These are phyloP conservation scores for Zasmidium cellare DNA, from an alignment of 2,329 filamentous ascomycete genomes.

Conservation along the genomic window DNA sequence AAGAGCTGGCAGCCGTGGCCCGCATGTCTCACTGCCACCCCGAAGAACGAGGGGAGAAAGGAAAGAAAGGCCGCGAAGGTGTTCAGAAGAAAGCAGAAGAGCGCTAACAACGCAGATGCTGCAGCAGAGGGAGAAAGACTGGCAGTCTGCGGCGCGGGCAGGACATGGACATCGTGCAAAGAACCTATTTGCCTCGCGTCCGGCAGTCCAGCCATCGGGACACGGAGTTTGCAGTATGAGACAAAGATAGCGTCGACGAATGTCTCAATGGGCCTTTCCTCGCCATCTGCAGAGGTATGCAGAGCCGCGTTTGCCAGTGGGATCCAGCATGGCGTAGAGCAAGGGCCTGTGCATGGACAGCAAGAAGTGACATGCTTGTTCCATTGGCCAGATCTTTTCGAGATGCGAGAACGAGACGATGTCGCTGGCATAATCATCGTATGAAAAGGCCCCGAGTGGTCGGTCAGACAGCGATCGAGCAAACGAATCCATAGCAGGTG, in stretches of 20 bases:
- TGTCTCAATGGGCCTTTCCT: background rate
- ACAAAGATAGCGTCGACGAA: background rate
- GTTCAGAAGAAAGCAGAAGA: conserved; percentile 1
- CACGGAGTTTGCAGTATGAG: background rate
- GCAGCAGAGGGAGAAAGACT: background rate
- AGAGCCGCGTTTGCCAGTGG: conserved; percentile 1
- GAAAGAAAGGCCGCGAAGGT: background rate
- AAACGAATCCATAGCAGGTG: background rate
- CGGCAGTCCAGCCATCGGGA: conserved; percentile 3
- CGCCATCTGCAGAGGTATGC: background rate
- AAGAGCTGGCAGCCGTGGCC: conserved; percentile 9
- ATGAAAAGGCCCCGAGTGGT: background rate
- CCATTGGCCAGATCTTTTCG: background rate
- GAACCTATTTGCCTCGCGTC: conserved; percentile 8
- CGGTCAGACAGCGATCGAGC: background rate
- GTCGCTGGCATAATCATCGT: background rate
- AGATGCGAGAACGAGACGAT: background rate
- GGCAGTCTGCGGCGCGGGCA: background rate
- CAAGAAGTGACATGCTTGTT: background rate
- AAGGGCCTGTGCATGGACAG: background rate
- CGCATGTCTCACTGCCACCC: background rate
- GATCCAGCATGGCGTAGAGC: background rate
- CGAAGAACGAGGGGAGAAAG: background rate
- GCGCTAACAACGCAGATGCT: conserved; percentile 1
- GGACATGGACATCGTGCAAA: conserved; percentile 3